phyloP scores from a whole-genome alignment of 768 basidiomycete genomes.

The Postia placenta region DNA sequence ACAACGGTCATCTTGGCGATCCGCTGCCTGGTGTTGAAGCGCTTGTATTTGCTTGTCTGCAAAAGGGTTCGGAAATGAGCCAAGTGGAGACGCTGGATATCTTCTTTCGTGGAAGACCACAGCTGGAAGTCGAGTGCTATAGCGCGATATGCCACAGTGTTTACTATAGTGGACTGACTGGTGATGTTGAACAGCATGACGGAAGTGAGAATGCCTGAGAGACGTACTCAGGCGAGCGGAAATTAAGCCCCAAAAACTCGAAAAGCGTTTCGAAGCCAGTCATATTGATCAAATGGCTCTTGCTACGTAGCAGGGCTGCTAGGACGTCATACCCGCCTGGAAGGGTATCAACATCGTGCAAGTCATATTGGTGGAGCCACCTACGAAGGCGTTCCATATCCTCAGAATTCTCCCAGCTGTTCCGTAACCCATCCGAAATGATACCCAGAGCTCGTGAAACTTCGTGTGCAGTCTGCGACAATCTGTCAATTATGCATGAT shows the following conservation, averaged over 20 bases:
- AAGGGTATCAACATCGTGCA: background rate
- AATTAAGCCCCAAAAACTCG: conserved; percentile 81
- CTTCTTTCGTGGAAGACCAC: conserved; percentile 67
- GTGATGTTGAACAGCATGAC: background rate
- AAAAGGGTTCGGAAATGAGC: conserved; percentile 79
- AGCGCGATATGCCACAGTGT: conserved; percentile 73
- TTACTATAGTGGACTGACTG: conserved; percentile 79
- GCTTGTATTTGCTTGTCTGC: conserved; percentile 60
- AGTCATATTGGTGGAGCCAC: conserved; percentile 19
- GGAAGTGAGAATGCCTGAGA: background rate
- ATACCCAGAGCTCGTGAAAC: conserved; percentile 67
- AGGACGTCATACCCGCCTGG: conserved; percentile 87
- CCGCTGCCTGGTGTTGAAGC: conserved; percentile 74
- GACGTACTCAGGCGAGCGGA: conserved; percentile 72
- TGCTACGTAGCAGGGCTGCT: conserved; percentile 63
- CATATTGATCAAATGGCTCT: conserved; percentile 70
- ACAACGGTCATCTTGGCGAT: conserved; percentile 67
- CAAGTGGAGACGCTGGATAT: conserved; percentile 74
- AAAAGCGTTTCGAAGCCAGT: conserved; percentile 80
- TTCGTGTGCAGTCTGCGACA: conserved; percentile 63
- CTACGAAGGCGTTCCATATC: conserved; percentile 87
- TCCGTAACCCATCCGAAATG: conserved; percentile 69
- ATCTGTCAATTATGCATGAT: background rate
- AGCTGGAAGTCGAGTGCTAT: conserved; percentile 88
- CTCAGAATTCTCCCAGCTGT: conserved; percentile 91